Conservation (phyloP, 2,329 filamentous ascomycete species). For the Tolypocladium guangdongense region DNA sequence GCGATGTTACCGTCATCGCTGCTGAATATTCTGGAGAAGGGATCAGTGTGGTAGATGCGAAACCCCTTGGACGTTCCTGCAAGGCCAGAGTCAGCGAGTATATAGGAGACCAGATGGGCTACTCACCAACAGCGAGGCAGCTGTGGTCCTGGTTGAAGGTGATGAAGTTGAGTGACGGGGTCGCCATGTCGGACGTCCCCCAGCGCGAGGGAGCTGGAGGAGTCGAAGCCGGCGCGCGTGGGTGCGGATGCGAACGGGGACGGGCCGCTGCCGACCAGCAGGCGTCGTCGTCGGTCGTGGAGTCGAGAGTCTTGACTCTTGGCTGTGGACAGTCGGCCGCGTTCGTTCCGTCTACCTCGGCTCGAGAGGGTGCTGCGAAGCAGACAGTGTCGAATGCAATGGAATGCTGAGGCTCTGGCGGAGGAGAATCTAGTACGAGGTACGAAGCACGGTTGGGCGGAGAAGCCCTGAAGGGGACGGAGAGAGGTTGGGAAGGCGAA, state of each 20-base stretch:
- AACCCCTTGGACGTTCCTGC: slow-evolving; percentile 86
- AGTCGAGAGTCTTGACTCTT: background rate
- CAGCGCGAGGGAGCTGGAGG: slow-evolving; percentile 3
- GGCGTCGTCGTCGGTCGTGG: background rate
- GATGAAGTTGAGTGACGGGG: slow-evolving; percentile 83
- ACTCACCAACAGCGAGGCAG: slow-evolving; percentile 78
- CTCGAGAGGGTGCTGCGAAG: background rate
- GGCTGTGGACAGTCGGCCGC: background rate
- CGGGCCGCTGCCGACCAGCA: background rate
- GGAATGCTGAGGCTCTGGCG: background rate
- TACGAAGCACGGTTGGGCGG: background rate
- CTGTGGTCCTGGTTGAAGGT: slow-evolving; percentile 99
- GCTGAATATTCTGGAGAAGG: slow-evolving; percentile 89
- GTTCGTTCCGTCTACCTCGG: background rate
- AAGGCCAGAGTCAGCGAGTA: background rate
- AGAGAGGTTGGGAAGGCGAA: background rate
- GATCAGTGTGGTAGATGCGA: slow-evolving; percentile 92
- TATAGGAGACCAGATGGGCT: background rate
- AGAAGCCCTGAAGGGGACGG: background rate
- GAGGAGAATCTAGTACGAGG: background rate
- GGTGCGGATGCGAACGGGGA: background rate
- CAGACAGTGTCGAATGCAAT: background rate
- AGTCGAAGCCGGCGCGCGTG: background rate
- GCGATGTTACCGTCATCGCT: slow-evolving; percentile 91
- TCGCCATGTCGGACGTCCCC: slow-evolving; percentile 41